Conservation (phyloP, 139 green algal genomes). For the Eudorina sp. region DNA sequence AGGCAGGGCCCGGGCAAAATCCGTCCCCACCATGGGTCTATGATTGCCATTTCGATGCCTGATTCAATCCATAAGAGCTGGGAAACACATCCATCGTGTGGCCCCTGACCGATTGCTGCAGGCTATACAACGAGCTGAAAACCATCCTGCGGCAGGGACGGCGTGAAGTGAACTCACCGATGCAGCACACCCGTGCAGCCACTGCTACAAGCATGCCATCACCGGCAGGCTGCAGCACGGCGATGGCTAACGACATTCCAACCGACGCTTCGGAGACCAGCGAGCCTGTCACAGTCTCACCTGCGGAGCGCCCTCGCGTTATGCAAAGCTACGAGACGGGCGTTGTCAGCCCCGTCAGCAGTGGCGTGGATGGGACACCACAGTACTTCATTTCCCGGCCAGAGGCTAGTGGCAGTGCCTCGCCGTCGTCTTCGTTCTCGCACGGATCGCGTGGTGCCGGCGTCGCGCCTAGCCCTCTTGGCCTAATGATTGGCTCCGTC, state of each 20-base stretch:
- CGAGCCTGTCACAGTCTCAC: background rate
- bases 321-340: background rate
- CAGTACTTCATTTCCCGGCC: background rate
- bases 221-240: background rate
- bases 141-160: background rate
- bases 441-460: background rate
- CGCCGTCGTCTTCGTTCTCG: background rate
- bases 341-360: background rate
- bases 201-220: background rate
- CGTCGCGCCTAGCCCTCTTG: background rate
- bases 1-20: no score
- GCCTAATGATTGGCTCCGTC: background rate
- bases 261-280: background rate
- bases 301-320: background rate
- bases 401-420: background rate
- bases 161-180: background rate
- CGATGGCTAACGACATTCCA: background rate
- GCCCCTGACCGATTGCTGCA: no score
- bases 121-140: constrained; percentile 29
- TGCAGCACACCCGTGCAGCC: background rate
- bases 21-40: no score
- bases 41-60: no score
- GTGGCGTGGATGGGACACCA: background rate
- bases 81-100: no score
- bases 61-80: no score